phyloP scores from a whole-genome alignment of 345 rosid species.

The Lenwebbia sp. region DNA sequence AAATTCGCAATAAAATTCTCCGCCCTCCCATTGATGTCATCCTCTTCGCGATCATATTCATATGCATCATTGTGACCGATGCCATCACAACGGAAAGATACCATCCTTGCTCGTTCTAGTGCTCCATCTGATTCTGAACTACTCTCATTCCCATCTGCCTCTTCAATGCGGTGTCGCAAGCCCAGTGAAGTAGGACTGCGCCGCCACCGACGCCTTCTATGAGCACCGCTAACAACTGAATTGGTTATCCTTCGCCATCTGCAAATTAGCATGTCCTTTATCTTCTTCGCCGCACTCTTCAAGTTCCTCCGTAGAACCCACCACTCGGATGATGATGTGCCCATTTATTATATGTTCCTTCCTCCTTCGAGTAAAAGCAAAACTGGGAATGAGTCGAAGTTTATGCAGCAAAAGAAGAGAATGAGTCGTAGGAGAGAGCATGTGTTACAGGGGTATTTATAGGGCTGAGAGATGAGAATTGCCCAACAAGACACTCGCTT shows the following conservation, averaged over 20 bases:
- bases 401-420: neutral
- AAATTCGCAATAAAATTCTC: neutral
- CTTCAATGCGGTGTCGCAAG: neutral
- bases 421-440: neutral
- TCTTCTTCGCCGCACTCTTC: neutral
- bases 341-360: neutral
- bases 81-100: neutral
- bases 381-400: neutral
- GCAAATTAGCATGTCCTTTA: neutral
- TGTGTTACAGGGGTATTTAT: neutral
- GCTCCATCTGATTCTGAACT: neutral
- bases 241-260: neutral
- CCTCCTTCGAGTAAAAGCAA: neutral
- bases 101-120: neutral
- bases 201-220: neutral
- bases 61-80: neutral
- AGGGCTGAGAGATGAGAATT: neutral
- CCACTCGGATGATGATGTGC: neutral
- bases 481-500: neutral
- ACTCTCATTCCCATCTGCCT: neutral
- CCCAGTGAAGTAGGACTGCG: neutral
- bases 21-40: neutral
- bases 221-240: neutral
- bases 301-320: neutral
- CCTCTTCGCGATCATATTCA: neutral